Evolutionary conservation across 176 grass and related monocot genomes (phyloP).

Genomic region (Ampelocalamus luodianensis): DNA sequence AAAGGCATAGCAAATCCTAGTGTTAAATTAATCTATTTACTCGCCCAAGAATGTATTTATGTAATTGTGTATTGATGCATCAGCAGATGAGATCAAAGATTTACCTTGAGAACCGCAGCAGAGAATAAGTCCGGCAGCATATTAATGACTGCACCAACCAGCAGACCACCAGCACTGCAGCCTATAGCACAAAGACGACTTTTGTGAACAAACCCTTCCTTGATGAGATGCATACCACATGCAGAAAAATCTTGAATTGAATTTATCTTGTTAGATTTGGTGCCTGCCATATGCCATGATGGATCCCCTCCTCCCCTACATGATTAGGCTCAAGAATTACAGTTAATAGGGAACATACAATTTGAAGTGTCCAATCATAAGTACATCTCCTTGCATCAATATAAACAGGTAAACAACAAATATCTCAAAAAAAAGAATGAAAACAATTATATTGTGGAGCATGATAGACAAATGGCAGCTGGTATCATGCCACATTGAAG

Average conservation of each 20-base stretch:
- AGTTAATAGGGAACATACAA: slow-evolving; percentile 32
- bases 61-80: slow-evolving; percentile 15
- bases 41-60: not conserved
- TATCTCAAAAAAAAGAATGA: not conserved
- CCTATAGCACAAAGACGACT: slow-evolving; percentile 79
- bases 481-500: slow-evolving; percentile 17
- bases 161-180: slow-evolving; percentile 84
- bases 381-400: slow-evolving; percentile 11
- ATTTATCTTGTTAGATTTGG: slow-evolving; percentile 80
- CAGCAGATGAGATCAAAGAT: not conserved
- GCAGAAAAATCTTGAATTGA: slow-evolving; percentile 86
- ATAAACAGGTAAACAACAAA: not conserved
- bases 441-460: slow-evolving; percentile 1
- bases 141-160: slow-evolving; percentile 79
- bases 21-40: not conserved
- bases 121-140: slow-evolving; percentile 79
- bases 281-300: slow-evolving; percentile 77
- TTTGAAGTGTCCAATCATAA: slow-evolving; percentile 19
- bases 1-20: not conserved
- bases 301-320: slow-evolving; percentile 76
- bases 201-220: slow-evolving; percentile 79
- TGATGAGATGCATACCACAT: slow-evolving; percentile 74
- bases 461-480: slow-evolving; percentile 4
- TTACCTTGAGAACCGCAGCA: slow-evolving; percentile 93
- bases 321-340: slow-evolving; percentile 40